Evolutionary conservation across 257 asterid genomes (phyloP), one percentile per base, ranked within the genome.

Genomic region (Henckelia pumila): DNA sequence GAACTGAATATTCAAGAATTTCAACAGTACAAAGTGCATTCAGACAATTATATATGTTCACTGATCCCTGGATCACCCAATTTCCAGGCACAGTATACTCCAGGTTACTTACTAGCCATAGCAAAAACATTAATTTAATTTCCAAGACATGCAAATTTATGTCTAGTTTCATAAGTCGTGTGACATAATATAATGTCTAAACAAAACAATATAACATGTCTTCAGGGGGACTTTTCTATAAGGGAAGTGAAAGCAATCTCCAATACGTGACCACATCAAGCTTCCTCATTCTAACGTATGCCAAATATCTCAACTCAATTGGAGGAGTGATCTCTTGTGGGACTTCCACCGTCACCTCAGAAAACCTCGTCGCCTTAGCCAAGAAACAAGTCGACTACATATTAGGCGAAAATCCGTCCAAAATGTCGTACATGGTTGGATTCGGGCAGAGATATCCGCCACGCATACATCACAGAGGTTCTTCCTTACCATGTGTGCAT

Each of bases 51-150:
- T 61, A 76, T 92, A 6, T 92, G 98, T 73, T 84, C 98, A 25
- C 82, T 92, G 16, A 67, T 85, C 61, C 98, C 95, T 3, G 95
- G 91, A 58, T 84, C 95, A 6, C 88, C 95, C 28, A 81, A 73
- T 79, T 87, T 89, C 69, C 96, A 87, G 73, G 92, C 96, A 19
- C 95, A 89, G 21, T 92, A 92, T 26, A 92, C 98, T n/a, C 95
- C 95, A 71, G 96, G 95, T 86, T 3, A 32, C 5, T 4, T 56
- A 3, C 3, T n/a, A n/a, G n/a, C 30, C 7, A 3, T 28, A 4
- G 30, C 30, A 24, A 16, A 30, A 33, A 7, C 28, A 6, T 3
- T 17, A 3, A n/a, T 61, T 3, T 17, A 3, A n/a, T 61, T 20
- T 61, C 20, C 8, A 8, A 61, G 2, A 47, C 21, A 47, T n/a